These are phyloP conservation scores for Polyporus tsugae DNA, from an alignment of 1,284 basidiomycete species.

Conservation along the genomic window DNA sequence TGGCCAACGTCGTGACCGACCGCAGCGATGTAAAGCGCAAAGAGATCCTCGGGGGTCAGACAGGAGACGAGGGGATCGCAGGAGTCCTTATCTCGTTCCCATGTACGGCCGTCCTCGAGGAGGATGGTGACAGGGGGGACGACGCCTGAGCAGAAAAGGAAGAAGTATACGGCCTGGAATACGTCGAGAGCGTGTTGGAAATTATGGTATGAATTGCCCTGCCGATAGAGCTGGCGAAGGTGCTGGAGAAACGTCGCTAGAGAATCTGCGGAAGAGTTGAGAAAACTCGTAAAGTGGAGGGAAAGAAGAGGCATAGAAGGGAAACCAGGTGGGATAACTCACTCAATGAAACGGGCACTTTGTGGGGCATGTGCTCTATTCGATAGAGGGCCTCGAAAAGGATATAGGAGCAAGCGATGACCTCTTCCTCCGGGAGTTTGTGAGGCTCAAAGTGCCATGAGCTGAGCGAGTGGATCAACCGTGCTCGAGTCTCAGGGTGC, in stretches of 20 bases:
- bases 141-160: conserved; percentile 78
- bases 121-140: conserved; percentile 79
- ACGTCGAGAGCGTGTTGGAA: conserved; percentile 96
- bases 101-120: conserved; percentile 52
- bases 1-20: conserved; percentile 97
- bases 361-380: conserved; percentile 77
- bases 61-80: conserved; percentile 59
- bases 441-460: conserved; percentile 91
- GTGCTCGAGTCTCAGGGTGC: conserved; percentile 49
- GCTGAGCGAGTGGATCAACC: conserved; percentile 72
- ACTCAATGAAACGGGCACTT: conserved; percentile 73
- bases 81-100: conserved; percentile 50
- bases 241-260: conserved; percentile 82
- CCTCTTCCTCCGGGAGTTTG: conserved; percentile 78
- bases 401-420: conserved; percentile 82
- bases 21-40: conserved; percentile 87
- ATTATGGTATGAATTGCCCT: conserved; percentile 94
- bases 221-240: conserved; percentile 86
- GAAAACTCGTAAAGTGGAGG: conserved; percentile 24
- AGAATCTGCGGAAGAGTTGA: conserved; percentile 55
- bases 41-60: conserved; percentile 74
- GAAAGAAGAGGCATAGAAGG: background rate
- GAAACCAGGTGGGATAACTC: conserved; percentile 42
- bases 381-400: conserved; percentile 79
- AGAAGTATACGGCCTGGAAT: conserved; percentile 89